These are phyloP conservation scores for Debaryomyces psychrophilus DNA, from an alignment of 1,139 yeast genomes.

Conservation along the genomic window DNA sequence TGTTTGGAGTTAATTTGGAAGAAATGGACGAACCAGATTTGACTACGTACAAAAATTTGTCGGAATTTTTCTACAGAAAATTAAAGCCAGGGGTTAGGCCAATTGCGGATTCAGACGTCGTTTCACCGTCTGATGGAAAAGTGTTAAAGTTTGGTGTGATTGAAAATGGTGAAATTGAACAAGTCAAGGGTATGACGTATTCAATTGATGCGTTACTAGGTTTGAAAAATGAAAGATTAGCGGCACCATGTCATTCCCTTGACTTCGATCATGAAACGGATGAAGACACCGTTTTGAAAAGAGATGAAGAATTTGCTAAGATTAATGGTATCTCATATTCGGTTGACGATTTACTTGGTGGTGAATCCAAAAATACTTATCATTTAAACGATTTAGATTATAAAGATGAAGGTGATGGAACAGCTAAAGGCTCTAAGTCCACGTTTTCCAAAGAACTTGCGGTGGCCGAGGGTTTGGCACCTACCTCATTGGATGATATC, in stretches of 20 bases:
- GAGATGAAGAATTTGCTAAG: constrained; percentile 79
- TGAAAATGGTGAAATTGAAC: constrained; percentile 86
- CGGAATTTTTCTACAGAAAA: constrained; percentile 89
- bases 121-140: constrained; percentile 93
- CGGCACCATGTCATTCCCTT: constrained; percentile 63
- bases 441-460: constrained; percentile 44
- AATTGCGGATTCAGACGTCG: constrained; percentile 66
- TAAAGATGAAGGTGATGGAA: constrained; percentile 63
- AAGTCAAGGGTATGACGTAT: constrained; percentile 95
- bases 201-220: constrained; percentile 90
- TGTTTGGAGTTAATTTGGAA: constrained; percentile 86
- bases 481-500: constrained; percentile 36
- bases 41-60: constrained; percentile 70
- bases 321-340: constrained; percentile 76
- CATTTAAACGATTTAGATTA: constrained; percentile 52
- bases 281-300: constrained; percentile 46
- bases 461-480: constrained; percentile 45
- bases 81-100: constrained; percentile 83
- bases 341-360: constrained; percentile 69
- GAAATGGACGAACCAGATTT: constrained; percentile 89
- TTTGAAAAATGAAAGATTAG: constrained; percentile 48
- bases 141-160: constrained; percentile 85
- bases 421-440: constrained; percentile 37
- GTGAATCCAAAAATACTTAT: constrained; percentile 29
- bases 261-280: constrained; percentile 48